These are phyloP conservation scores for Amyloporia xantha DNA, from an alignment of 768 basidiomycete species.

Conservation along the genomic window DNA sequence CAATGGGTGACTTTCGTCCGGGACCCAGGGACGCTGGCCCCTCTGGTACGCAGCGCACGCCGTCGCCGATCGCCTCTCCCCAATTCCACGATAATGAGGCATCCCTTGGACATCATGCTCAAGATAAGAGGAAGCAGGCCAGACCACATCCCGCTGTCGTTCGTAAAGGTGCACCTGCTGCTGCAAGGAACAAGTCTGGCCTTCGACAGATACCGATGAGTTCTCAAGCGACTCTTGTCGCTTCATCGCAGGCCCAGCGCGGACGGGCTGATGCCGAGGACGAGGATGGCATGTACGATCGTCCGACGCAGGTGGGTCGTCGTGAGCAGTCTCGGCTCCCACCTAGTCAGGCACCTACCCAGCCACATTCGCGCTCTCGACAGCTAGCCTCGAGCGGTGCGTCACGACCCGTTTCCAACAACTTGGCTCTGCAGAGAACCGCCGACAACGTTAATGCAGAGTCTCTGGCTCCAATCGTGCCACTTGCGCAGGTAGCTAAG, in stretches of 20 bases:
- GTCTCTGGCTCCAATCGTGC: background rate
- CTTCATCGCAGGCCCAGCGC: background rate
- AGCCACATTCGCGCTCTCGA: too few relatives aligned
- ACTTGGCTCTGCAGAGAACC: too few relatives aligned
- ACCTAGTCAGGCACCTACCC: too few relatives aligned
- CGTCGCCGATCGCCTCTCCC: constrained; percentile 1
- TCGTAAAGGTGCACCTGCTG: too few relatives aligned
- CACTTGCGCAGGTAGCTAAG: background rate
- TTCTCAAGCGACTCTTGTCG: constrained; percentile 5
- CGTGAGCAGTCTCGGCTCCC: background rate
- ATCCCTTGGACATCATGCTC: too few relatives aligned
- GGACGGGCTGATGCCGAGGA: background rate
- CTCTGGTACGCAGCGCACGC: constrained; percentile 11
- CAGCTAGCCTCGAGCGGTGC: background rate
- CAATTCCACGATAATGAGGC: too few relatives aligned
- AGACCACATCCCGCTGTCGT: too few relatives aligned
- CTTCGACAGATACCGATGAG: constrained; percentile 1
- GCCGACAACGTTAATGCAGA: background rate
- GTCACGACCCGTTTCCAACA: background rate
- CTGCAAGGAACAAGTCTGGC: too few relatives aligned
- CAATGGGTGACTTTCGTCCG: constrained; percentile 2
- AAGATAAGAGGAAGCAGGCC: too few relatives aligned
- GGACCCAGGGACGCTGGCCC: constrained; percentile 13
- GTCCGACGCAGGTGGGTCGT: background rate
- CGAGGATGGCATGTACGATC: background rate